Base-by-base conservation (phyloP, 2,329 filamentous ascomycete genomes). In the Calonectria henricotiae region DNA sequence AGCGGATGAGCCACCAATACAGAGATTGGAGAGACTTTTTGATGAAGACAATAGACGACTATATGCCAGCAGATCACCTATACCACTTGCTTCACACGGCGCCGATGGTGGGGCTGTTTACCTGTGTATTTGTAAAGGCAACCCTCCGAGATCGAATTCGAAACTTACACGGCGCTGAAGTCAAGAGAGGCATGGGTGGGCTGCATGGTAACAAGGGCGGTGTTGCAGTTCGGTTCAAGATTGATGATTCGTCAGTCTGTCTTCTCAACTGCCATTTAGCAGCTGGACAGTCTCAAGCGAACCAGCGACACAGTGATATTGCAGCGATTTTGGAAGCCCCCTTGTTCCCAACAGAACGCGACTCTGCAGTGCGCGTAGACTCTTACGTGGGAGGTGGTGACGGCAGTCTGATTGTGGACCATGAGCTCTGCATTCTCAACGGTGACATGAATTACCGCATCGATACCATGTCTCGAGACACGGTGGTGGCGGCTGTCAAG, bases 361-460 rank as follows among this genome's bases (percentile, higher is more conserved):
- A 95, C 74, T 84, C 90, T 0, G 87, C 85, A 4, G 86, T 89
- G 5, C 89, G 94, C 7, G 87, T 93, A 43, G 94, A 98, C 80
- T 93, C 90, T 73, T 99, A 92, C 79, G 89, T 95, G 7, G 94
- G 94, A 30, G 96, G 96, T n/a, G 96, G 96, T 51, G 96, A 99
- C 80, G 96, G 96, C 7, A 92, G 91, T 46, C 95, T 98, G 92
- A 94, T 99, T 69, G 87, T 98, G 68, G 96, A 99, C 79, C 96
- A 99, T 79, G 96, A 99, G 83, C 92, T 99, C n/a, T 98, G 96
- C 81, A 91, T 99, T 58, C 84, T 98, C 47, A 98, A 98, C 77
- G 96, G 96, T 32, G 96, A 99, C 80, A 88, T 99, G 61, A 99
- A 99, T 83, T 99, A 99, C 82, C 95, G 96, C 71, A 98, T 99